Evolutionary conservation across 305 asterid genomes (phyloP).

Genomic region (Fraxinus platypoda): DNA sequence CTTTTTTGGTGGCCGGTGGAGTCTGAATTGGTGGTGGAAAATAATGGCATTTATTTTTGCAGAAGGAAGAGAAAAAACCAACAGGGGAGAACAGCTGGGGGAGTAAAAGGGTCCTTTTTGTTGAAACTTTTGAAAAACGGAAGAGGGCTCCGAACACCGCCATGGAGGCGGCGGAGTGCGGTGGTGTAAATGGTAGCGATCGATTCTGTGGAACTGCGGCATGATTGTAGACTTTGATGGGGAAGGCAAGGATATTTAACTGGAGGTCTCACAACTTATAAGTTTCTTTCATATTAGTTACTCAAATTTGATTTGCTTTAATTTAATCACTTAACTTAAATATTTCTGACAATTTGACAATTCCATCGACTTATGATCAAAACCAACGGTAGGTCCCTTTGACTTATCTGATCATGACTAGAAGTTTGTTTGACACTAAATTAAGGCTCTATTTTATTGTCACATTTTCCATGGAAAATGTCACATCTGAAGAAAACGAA

Average conservation of each 20-base stretch:
- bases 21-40: slow-evolving; percentile 18
- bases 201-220: slow-evolving; percentile 13
- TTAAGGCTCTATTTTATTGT: no score
- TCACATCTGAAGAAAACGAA: no score
- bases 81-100: slow-evolving; percentile 29
- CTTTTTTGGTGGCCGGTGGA: slow-evolving; percentile 68
- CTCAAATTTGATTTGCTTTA: background rate
- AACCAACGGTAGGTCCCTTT: background rate
- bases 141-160: slow-evolving; percentile 31
- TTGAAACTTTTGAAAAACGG: slow-evolving; percentile 17
- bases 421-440: background rate
- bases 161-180: slow-evolving; percentile 28
- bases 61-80: slow-evolving; percentile 49
- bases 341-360: background rate
- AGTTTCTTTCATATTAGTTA: background rate
- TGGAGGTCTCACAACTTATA: background rate
- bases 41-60: slow-evolving; percentile 33
- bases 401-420: background rate
- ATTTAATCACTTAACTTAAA: background rate
- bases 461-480: no score
- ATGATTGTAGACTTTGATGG: background rate
- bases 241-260: background rate
- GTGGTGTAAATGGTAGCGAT: slow-evolving; percentile 19
- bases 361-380: background rate
- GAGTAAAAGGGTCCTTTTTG: slow-evolving; percentile 25